Evolutionary conservation across 768 basidiomycete genomes (phyloP), one percentile per base, ranked within the genome.

Genomic region (Lentinula edodes): DNA sequence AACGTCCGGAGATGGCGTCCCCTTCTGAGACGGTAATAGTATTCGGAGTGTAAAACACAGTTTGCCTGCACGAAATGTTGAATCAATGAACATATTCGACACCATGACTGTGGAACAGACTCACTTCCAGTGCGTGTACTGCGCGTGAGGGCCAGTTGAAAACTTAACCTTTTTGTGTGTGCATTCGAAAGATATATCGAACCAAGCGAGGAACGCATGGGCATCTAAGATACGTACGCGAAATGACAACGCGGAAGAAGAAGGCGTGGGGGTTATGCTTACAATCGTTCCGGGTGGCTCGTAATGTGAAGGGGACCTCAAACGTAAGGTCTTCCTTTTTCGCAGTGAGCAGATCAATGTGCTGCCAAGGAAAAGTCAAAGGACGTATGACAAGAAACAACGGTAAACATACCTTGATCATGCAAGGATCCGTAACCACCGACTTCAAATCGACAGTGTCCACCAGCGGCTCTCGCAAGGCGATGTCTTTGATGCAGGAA

Each of bases 141-240:
- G 90, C 60, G 95, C 92, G 68, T 98, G 97, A 13, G 97, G 97
- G 12, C 97, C 97, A 12, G 97, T 99, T 51, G 94, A 96, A 76
- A 99, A 99, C 69, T 87, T 86, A 64, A 95, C 88, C 71, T 91
- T 92, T 75, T 94, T 97, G 80, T 98, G 97, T 60, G 93, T 94
- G 73, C 90, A 94, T 61, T 91, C 89, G 78, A 99, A 99, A 45
- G 87, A 82, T 70, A 96, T 90, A 73, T 99, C 97, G 76, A 99
- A 99, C 97, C 97, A 99, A 38, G 94, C 95, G 54, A 99, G 86
- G 87, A 98, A 97, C 23, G 97, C 97, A 71, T 99, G 97, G 32
- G 94, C 81, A 71, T 95, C 95, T 98, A 67, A 13, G 42, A 32
- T 15, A 18, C 13, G 13, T 9, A 36, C 12, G 6, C 20, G n/a